Base-by-base conservation (phyloP, 768 basidiomycete species). In the Scleroderma citrinum region DNA sequence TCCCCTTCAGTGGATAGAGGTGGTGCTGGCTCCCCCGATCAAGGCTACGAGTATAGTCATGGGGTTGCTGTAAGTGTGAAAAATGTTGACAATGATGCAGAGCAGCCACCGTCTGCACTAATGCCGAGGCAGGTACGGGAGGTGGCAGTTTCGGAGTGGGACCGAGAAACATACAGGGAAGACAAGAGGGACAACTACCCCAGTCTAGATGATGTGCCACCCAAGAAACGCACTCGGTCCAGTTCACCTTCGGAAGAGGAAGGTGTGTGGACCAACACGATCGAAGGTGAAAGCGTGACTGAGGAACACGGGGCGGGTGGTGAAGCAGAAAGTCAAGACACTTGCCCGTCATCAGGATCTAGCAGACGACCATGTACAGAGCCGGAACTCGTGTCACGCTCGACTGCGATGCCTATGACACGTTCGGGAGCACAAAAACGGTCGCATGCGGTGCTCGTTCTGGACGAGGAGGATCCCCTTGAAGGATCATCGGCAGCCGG, bases 181-280 rank as follows among this genome's bases (percentile, higher is more conserved):
- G 19, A 19, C 19, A 10, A 20, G 17, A 3, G 7, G n/a, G 34
- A 35, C 12, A n/a, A 68, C 37, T 62, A 58, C 19, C n/a, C 13
- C 14, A 56, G 56, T 46, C 32, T 44, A 43, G 47, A 57, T 11
- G 40, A 14, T 16, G 66, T 67, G 11, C 68, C 73, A 13, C 73
- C 76, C 0, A 68, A 64, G 55, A 80, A 77, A 53, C 71, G 74
- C 4, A 76, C 72, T 3, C 69, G 73, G 10, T 62, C 74, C 1
- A 69, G 70, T 21, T 71, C 70, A 21, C 71, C n/a, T n/a, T n/a
- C 73, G 1, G 71, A 71, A 24, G 76, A 66, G 6, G 65, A 44
- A 34, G 12, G 10, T 10, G 48, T 59, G n/a, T 64, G 63, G 64
- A 79, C 76, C 17, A 74, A 66, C 54, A 65, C 66, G 35, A 60